Percentiles rank a stretch among this genome's conserved stretches.
Conservation (phyloP, 345 rosid species). For the Microcos paniculata region DNA sequence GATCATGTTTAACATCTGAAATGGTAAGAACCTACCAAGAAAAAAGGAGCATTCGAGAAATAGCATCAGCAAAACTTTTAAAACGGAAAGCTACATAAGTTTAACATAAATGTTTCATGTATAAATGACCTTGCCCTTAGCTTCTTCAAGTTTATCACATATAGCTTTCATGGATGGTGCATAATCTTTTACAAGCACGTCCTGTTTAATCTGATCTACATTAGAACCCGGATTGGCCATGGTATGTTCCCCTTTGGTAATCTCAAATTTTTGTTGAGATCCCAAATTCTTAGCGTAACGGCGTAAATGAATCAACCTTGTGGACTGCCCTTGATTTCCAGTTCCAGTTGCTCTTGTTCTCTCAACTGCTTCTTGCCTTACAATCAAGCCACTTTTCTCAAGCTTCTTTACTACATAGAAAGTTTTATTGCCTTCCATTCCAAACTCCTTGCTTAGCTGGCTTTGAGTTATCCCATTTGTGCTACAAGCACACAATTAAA, state of each 20-base stretch:
- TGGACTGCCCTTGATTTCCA: slow-evolving; percentile 48
- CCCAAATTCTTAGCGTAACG: slow-evolving; percentile 76
- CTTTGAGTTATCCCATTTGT: slow-evolving; percentile 70
- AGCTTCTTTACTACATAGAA: slow-evolving; percentile 59
- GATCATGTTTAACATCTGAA: slow-evolving; percentile 71
- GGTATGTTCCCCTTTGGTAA: slow-evolving; percentile 47
- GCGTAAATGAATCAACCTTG: slow-evolving; percentile 59
- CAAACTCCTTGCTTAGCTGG: slow-evolving; percentile 68
- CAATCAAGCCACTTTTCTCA: slow-evolving; percentile 64
- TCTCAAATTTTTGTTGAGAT: slow-evolving; percentile 67
- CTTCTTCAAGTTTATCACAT: slow-evolving; percentile 73
- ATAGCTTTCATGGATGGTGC: slow-evolving; percentile 73
- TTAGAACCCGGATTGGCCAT: slow-evolving; percentile 31
- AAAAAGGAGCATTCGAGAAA: slow-evolving; percentile 4
- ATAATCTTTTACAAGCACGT: slow-evolving; percentile 66
- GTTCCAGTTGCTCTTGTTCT: slow-evolving; percentile 57
- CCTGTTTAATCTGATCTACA: slow-evolving; percentile 41
- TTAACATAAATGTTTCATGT: background rate
- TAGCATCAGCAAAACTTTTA: slow-evolving; percentile 30
- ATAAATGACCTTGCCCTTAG: slow-evolving; percentile 59
- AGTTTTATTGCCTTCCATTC: slow-evolving; percentile 55
- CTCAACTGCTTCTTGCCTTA: slow-evolving; percentile 69
- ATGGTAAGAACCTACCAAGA: slow-evolving; percentile 68
- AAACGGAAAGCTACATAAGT: slow-evolving; percentile 6
- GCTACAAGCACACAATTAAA: slow-evolving; percentile 33